These are phyloP conservation scores for Schoenoplectus triqueter DNA, from an alignment of 202 grass and related monocot species.

Conservation along the genomic window DNA sequence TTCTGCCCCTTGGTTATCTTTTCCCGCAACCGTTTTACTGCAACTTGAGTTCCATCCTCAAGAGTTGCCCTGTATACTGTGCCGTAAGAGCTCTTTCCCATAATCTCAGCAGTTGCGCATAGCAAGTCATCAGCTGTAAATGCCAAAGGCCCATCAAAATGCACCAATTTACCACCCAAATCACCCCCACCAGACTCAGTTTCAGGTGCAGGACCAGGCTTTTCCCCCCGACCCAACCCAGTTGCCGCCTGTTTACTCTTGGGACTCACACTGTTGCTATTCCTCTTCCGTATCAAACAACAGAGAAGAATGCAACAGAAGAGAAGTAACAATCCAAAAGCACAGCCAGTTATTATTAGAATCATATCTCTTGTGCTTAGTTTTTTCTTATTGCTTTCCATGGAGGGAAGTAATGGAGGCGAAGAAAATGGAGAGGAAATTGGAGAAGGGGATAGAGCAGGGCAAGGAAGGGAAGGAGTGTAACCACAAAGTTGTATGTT, in stretches of 20 bases:
- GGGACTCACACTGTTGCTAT: constrained; percentile 24
- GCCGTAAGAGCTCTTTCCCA: constrained; percentile 88
- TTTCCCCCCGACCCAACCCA: constrained; percentile 42
- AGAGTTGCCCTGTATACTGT: constrained; percentile 82
- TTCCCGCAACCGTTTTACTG: constrained; percentile 77
- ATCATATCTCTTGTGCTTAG: constrained; percentile 51
- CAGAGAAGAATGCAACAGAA: constrained; percentile 64
- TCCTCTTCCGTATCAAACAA: constrained; percentile 48
- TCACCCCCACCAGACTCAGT: constrained; percentile 61
- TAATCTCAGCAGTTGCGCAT: constrained; percentile 82
- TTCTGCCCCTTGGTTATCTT: constrained; percentile 76
- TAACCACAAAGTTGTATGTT: constrained; percentile 83
- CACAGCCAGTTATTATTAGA: constrained; percentile 46
- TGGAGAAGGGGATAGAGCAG: constrained; percentile 41
- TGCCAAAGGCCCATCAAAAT: constrained; percentile 68
- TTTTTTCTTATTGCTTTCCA: constrained; percentile 13
- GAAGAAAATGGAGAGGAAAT: constrained; percentile 40
- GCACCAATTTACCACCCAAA: constrained; percentile 73
- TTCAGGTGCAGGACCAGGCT: constrained; percentile 46
- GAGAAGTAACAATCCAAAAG: constrained; percentile 47
- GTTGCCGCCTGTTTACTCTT: constrained; percentile 43
- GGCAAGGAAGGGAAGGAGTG: constrained; percentile 53
- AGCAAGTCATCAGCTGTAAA: constrained; percentile 77
- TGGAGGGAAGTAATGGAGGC: constrained; percentile 7
- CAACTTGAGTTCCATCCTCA: constrained; percentile 71